Base-by-base conservation (phyloP, 1,284 basidiomycete genomes). In the Boletus sp. region DNA sequence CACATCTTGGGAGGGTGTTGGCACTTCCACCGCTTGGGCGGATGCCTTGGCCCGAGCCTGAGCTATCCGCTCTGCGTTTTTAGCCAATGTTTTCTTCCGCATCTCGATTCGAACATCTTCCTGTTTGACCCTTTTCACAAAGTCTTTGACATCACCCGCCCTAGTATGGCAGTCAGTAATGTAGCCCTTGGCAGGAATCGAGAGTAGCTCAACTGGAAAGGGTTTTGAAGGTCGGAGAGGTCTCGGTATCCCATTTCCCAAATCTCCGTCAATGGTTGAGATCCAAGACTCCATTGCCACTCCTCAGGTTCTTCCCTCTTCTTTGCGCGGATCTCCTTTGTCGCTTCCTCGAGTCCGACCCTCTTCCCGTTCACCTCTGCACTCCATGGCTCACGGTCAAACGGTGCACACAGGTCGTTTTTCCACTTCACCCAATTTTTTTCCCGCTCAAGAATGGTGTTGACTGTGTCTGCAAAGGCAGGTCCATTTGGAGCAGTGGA, bases 391-490 rank as follows among this genome's bases (percentile, higher is more conserved):
- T 84, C 85, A 66, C 85, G 87, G 69, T 93, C 91, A 70, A 93
- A 93, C 11, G 88, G 82, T 31, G 83, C 78, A 68, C 91, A 93
- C 7, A 90, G 68, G 30, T 90, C 87, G 66, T 89, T 90, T 77
- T 93, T 93, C 91, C 91, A 93, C 65, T 82, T 84, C 11, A 94
- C 85, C 93, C 93, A 95, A 68, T 93, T 93, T 73, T 86, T 87
- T 74, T 95, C 93, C 50, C 92, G 81, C 65, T 91, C 88, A 10
- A 94, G 78, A 25, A 94, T 87, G 10, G 82, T 79, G 50, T 73
- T 77, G 38, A 90, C 86, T 0, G 90, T 90, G 30, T 92, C 90
- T 9, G 88, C 81, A 71, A 94, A 93, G 27, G 80, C 79, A 23
- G 88, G 82, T 4, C 91, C 91, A 63, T 84, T 87, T 0, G 91